phyloP scores from a whole-genome alignment of 495 filamentous ascomycete species.

The Mytilinidion resinicola region DNA sequence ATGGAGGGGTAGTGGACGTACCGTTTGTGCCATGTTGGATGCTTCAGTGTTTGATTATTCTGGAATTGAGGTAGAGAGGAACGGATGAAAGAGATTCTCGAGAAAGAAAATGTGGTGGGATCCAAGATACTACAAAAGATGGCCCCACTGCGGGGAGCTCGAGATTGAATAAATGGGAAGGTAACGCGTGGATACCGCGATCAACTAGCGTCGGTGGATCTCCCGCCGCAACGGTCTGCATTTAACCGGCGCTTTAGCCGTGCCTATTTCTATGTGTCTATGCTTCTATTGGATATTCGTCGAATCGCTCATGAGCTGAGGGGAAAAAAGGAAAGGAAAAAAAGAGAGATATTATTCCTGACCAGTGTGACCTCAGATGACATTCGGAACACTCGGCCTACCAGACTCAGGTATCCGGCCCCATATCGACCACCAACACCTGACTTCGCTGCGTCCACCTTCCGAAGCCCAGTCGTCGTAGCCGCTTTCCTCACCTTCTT shows the following conservation, averaged over 20 bases:
- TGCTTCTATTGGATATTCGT: constrained; percentile 5
- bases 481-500: constrained; percentile 59
- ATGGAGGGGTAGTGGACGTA: not conserved
- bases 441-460: constrained; percentile 44
- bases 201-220: constrained; percentile 12
- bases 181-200: not conserved
- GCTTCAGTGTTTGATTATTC: not conserved
- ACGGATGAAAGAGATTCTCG: not conserved
- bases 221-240: not conserved
- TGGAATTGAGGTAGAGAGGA: not conserved
- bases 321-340: not conserved
- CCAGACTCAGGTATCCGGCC: constrained; percentile 15
- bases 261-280: constrained; percentile 1
- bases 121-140: too few species aligned
- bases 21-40: constrained; percentile 1
- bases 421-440: constrained; percentile 65
- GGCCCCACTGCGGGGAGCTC: not conserved
- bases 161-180: not conserved
- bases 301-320: not conserved
- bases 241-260: constrained; percentile 27
- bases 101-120: too few species aligned
- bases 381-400: not conserved
- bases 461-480: constrained; percentile 73
- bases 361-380: not conserved
- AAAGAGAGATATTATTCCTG: not conserved